Evolutionary conservation across 2,329 filamentous ascomycete genomes (phyloP).

Genomic region (Colletotrichum siamense): DNA sequence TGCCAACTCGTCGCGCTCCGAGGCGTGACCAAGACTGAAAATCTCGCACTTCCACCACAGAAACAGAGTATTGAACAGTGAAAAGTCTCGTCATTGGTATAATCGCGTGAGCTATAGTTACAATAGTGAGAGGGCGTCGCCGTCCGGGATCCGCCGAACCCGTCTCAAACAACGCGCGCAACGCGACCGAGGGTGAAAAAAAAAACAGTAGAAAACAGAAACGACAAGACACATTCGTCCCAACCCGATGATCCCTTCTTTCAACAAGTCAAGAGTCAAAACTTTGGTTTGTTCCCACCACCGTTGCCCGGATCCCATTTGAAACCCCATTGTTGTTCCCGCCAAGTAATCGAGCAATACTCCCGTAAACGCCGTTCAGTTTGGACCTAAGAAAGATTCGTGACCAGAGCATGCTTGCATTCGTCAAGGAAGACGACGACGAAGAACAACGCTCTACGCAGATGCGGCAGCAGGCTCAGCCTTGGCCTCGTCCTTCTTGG

Average conservation of each 20-base stretch:
- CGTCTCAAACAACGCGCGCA: neutral
- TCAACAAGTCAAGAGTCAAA: neutral
- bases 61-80: neutral
- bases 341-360: constrained; percentile 1
- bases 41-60: neutral
- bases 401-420: constrained; percentile 6
- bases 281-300: constrained; percentile 7
- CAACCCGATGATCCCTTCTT: neutral
- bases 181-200: neutral
- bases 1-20: neutral
- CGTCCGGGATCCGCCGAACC: neutral
- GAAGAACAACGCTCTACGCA: neutral
- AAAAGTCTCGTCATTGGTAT: constrained; percentile 17
- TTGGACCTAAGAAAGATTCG: constrained; percentile 17
- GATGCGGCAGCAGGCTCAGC: constrained; percentile 16
- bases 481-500: constrained; percentile 38
- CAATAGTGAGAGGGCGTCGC: constrained; percentile 2
- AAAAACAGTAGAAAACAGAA: neutral
- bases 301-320: constrained; percentile 5
- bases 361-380: constrained; percentile 18
- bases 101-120: constrained; percentile 22
- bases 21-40: neutral
- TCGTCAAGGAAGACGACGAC: neutral
- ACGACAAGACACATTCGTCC: neutral
- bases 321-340: constrained; percentile 3